A percentile compares a stretch with the other conserved stretches of the same genome.
Evolutionary conservation across 2,329 filamentous ascomycete species (phyloP).

Genomic region (Rhynchosporium agropyri): DNA sequence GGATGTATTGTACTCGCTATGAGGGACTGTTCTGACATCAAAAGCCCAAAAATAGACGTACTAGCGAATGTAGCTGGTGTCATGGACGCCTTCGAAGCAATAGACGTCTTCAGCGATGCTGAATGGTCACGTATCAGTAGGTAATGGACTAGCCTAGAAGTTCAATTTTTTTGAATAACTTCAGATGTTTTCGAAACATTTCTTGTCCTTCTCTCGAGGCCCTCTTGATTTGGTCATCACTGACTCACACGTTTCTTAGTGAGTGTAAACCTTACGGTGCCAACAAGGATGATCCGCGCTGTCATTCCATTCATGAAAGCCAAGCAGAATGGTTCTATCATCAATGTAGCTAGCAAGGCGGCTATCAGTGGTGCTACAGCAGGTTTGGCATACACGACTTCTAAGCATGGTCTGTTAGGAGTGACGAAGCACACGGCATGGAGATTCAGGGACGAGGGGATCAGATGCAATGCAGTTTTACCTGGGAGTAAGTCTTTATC

Average conservation of each 20-base stretch:
- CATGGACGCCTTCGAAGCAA: conserved; percentile 47
- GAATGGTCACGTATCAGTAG: conserved; percentile 45
- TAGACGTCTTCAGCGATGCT: conserved; percentile 45
- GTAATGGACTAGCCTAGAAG: no score
- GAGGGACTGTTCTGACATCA: background rate
- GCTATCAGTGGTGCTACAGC: conserved; percentile 45
- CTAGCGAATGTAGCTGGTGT: conserved; percentile 51
- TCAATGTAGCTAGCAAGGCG: conserved; percentile 48
- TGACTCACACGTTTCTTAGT: conserved; percentile 26
- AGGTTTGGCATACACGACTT: conserved; percentile 50
- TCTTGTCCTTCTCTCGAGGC: no score
- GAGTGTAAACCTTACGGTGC: conserved; percentile 48
- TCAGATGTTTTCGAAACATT: no score
- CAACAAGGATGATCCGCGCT: conserved; percentile 49
- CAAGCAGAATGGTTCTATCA: conserved; percentile 45
- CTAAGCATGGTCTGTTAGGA: conserved; percentile 49
- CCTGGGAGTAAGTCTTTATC: conserved; percentile 42
- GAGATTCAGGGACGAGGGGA: conserved; percentile 49
- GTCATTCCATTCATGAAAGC: conserved; percentile 48
- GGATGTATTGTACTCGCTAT: background rate
- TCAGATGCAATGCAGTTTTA: conserved; percentile 51
- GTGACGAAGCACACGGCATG: conserved; percentile 53
- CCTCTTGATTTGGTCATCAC: no score
- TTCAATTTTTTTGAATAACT: no score
- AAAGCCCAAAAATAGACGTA: conserved; percentile 44